Conservation (phyloP, 768 basidiomycete species). For the Suillus spraguei region DNA sequence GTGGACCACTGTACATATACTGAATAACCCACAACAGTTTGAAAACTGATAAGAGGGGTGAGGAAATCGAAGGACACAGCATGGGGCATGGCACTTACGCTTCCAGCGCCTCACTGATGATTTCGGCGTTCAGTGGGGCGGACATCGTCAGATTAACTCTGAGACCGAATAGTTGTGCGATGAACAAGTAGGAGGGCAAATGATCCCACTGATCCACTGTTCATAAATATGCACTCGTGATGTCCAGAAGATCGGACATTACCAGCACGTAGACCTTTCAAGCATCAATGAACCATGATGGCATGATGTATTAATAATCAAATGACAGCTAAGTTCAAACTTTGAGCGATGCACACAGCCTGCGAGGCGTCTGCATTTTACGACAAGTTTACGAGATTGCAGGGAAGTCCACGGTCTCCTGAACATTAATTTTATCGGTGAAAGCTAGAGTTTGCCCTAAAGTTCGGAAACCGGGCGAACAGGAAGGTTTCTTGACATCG, state of each 20-base stretch:
- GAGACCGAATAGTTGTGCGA: neutral
- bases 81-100: neutral
- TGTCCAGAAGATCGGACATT: neutral
- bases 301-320: neutral
- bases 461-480: neutral
- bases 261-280: neutral
- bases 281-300: neutral
- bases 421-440: neutral
- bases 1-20: neutral
- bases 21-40: conserved; percentile 2
- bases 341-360: neutral
- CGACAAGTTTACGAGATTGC: neutral
- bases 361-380: neutral
- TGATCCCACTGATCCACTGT: neutral
- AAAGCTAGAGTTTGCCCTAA: neutral
- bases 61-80: neutral
- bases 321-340: neutral
- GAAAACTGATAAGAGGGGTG: neutral
- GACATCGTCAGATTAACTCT: neutral
- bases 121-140: neutral
- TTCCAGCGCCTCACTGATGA: conserved; percentile 1
- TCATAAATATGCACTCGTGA: neutral
- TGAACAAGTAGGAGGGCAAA: neutral
- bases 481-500: neutral
- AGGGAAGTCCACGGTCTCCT: neutral